A percentile compares a stretch with the other conserved stretches of the same genome.
These are phyloP conservation scores for Verbascum thapsus DNA, from an alignment of 257 asterid species.

Conservation along the genomic window DNA sequence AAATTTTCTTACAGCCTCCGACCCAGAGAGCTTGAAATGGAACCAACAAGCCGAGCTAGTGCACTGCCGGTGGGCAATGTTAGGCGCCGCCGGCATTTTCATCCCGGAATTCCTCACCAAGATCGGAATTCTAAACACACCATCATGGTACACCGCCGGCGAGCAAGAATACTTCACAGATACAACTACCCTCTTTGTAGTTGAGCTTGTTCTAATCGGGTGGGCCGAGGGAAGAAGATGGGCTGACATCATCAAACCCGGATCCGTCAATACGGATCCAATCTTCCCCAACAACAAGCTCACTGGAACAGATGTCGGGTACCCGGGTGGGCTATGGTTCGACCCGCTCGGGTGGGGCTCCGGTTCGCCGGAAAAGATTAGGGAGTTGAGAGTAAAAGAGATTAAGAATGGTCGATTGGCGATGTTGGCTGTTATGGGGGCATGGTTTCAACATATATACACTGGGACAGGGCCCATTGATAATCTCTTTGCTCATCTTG, in stretches of 20 bases:
- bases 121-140: conserved; percentile 87
- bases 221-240: conserved; percentile 99
- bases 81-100: conserved; percentile 97
- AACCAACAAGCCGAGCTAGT: conserved; percentile 84
- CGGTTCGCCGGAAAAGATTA: conserved; percentile 69
- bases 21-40: conserved; percentile 97
- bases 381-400: conserved; percentile 96
- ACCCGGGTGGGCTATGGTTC: conserved; percentile 95
- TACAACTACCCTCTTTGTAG: conserved; percentile 77
- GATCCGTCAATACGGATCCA: conserved; percentile 92
- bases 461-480: conserved; percentile 97
- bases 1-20: conserved; percentile 57
- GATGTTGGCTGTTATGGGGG: conserved; percentile 97
- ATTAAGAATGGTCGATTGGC: conserved; percentile 94
- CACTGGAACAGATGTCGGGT: conserved; percentile 94
- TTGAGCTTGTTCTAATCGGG: conserved; percentile 85
- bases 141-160: conserved; percentile 99
- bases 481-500: conserved; percentile 95
- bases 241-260: conserved; percentile 97
- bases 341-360: conserved; percentile 98
- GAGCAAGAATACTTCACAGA: conserved; percentile 94
- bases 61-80: conserved; percentile 98
- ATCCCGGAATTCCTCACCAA: conserved; percentile 95
- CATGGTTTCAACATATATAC: conserved; percentile 98
- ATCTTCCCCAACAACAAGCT: conserved; percentile 99